phyloP scores from a whole-genome alignment of 345 rosid species.

The Camelina hispida region DNA sequence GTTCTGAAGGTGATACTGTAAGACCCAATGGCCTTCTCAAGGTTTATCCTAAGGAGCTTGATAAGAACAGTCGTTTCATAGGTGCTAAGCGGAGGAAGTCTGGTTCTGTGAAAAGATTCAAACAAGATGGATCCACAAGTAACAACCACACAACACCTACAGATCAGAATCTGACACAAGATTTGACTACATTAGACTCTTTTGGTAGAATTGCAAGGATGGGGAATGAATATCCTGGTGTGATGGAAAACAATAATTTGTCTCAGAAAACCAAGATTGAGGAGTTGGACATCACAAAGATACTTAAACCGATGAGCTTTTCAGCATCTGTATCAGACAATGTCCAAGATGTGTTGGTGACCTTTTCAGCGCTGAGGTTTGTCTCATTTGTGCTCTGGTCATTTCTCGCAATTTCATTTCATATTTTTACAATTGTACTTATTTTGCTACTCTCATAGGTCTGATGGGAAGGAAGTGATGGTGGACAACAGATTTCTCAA shows the following conservation, averaged over 20 bases:
- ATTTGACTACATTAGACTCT: constrained; percentile 49
- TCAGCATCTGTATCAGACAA: constrained; percentile 63
- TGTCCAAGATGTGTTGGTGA: constrained; percentile 74
- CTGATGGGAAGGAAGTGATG: constrained; percentile 86
- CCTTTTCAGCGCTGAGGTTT: constrained; percentile 81
- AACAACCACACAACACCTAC: constrained; percentile 41
- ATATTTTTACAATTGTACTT: background rate
- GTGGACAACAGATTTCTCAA: constrained; percentile 89
- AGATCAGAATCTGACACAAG: constrained; percentile 48
- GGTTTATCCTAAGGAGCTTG: constrained; percentile 53
- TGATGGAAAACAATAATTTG: constrained; percentile 43
- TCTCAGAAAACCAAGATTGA: constrained; percentile 50
- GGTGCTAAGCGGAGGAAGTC: constrained; percentile 95
- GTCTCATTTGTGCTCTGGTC: constrained; percentile 34
- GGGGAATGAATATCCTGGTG: constrained; percentile 52
- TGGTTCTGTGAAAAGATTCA: constrained; percentile 94
- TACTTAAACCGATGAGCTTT: constrained; percentile 75
- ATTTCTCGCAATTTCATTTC: background rate
- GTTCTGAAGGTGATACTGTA: constrained; percentile 52
- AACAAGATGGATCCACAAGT: constrained; percentile 58
- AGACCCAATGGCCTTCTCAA: constrained; percentile 56
- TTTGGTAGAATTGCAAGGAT: constrained; percentile 52
- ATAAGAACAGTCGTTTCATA: constrained; percentile 57
- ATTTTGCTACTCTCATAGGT: constrained; percentile 50
- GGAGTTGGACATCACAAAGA: constrained; percentile 60